Conservation (phyloP, 345 rosid genomes). For the Dipteronia dyeriana region DNA sequence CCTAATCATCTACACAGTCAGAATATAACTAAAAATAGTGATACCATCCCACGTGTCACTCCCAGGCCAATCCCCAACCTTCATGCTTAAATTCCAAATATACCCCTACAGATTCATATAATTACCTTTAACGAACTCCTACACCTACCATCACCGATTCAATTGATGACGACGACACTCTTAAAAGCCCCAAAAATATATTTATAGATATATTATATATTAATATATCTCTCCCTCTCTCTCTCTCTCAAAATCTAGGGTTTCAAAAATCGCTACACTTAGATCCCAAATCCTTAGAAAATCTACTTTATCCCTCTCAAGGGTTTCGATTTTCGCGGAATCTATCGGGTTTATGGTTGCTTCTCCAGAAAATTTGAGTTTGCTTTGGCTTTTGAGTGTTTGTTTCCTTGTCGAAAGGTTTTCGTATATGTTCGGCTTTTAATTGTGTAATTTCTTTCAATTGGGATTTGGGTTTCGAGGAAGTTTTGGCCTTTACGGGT, state of each 20-base stretch:
- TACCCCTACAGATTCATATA: not conserved
- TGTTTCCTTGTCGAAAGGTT: slow-evolving; percentile 1
- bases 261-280: slow-evolving; percentile 6
- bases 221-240: not conserved
- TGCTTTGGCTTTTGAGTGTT: not conserved
- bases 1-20: slow-evolving; percentile 1
- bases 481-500: not conserved
- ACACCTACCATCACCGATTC: not conserved
- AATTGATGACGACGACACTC: not conserved
- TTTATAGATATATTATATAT: too few species aligned
- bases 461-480: not conserved
- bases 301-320: not conserved
- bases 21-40: not conserved
- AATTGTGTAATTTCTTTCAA: slow-evolving; percentile 2
- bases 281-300: not conserved
- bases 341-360: not conserved
- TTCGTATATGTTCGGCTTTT: not conserved
- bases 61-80: not conserved
- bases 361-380: not conserved
- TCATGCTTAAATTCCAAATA: not conserved
- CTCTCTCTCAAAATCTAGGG: slow-evolving; percentile 18
- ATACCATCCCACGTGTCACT: not conserved
- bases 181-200: not conserved
- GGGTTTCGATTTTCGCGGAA: slow-evolving; percentile 1
- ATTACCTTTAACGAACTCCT: not conserved